Conservation (phyloP, 2,329 filamentous ascomycete species). For the Akanthomyces muscarius region DNA sequence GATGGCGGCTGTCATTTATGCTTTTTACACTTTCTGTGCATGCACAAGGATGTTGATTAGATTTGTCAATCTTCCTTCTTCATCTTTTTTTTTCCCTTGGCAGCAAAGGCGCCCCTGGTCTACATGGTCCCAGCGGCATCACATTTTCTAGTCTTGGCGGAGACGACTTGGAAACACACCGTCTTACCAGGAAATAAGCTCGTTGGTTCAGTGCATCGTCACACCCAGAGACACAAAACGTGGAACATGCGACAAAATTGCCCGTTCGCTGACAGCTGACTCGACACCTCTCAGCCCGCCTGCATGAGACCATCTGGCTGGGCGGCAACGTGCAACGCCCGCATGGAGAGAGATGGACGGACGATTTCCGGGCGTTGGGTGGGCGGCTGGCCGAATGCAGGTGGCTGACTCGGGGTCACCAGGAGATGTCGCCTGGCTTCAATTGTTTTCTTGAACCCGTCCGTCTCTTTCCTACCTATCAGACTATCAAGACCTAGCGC, state of each 20-base stretch:
- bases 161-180: too few relatives aligned
- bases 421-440: background rate
- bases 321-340: background rate
- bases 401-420: conserved; percentile 5
- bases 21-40: background rate
- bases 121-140: too few relatives aligned
- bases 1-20: background rate
- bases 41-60: too few relatives aligned
- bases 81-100: background rate
- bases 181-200: background rate
- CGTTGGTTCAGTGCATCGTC: background rate
- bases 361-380: too few relatives aligned
- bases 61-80: background rate
- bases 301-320: background rate
- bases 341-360: too few relatives aligned
- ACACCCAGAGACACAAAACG: background rate
- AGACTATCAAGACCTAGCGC: too few relatives aligned
- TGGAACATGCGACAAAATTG: background rate
- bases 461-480: background rate
- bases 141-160: background rate
- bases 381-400: background rate
- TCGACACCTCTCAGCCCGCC: background rate
- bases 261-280: background rate
- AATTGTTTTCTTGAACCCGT: background rate
- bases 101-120: background rate